Percentiles rank a stretch among this genome's conserved stretches.
Evolutionary conservation across 805 yeast species (phyloP).

Genomic region (Schizosaccharomyces cryophilus): DNA sequence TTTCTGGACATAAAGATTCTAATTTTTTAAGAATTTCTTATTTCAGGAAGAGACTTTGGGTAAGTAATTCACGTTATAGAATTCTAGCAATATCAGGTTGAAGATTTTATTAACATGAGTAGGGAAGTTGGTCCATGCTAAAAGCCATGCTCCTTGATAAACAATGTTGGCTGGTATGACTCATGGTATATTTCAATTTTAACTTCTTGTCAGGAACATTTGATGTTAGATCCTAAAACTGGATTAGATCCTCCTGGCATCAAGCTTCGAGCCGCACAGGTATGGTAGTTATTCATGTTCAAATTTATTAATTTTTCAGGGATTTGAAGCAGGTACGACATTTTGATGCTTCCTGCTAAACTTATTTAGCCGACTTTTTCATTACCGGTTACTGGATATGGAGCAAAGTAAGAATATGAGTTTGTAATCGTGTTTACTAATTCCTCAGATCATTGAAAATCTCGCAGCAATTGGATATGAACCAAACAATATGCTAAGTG

Average conservation of each 20-base stretch:
- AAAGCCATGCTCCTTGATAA: slow-evolving; percentile 79
- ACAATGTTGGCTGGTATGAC: slow-evolving; percentile 73
- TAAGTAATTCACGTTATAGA: not conserved
- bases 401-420: slow-evolving; percentile 30
- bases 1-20: not conserved
- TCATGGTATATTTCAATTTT: not conserved
- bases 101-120: not conserved
- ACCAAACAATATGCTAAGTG: slow-evolving; percentile 70
- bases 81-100: not conserved
- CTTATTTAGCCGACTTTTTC: slow-evolving; percentile 54
- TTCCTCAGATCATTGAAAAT: slow-evolving; percentile 42
- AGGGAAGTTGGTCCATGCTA: slow-evolving; percentile 90
- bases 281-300: slow-evolving; percentile 43
- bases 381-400: slow-evolving; percentile 93
- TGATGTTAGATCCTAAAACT: slow-evolving; percentile 69
- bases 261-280: slow-evolving; percentile 72
- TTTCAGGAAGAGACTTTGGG: slow-evolving; percentile 67
- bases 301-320: not conserved
- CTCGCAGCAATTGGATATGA: slow-evolving; percentile 85
- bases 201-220: not conserved
- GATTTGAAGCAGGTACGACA: not conserved
- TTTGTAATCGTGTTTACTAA: too few species aligned
- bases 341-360: not conserved
- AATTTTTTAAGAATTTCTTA: slow-evolving; percentile 25
- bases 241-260: slow-evolving; percentile 79